These are phyloP conservation scores for Exophiala sp. DNA, from an alignment of 2,329 filamentous ascomycete genomes.

Conservation along the genomic window DNA sequence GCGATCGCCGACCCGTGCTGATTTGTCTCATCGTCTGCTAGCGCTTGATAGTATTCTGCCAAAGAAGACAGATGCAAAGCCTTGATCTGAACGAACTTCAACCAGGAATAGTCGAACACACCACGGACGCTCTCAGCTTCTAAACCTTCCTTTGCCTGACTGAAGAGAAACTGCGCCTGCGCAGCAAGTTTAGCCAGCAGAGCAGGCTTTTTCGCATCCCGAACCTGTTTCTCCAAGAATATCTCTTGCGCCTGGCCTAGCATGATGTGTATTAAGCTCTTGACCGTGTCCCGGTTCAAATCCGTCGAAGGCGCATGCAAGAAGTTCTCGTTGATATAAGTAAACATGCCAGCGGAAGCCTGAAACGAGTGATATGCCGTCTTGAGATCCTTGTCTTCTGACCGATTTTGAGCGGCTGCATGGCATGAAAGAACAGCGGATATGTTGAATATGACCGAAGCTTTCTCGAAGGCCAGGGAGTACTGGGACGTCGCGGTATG, in stretches of 20 bases:
- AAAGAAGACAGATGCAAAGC: constrained; percentile 76
- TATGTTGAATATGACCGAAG: constrained; percentile 99
- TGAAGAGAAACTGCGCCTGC: constrained; percentile 83
- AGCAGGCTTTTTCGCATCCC: constrained; percentile 87
- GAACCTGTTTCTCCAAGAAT: constrained; percentile 92
- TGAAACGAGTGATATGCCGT: constrained; percentile 98
- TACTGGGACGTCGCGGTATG: constrained; percentile 97
- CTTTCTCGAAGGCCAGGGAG: constrained; percentile 95
- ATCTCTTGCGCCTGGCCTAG: constrained; percentile 96
- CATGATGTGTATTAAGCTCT: constrained; percentile 87
- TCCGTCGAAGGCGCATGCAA: constrained; percentile 96
- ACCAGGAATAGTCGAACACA: constrained; percentile 93
- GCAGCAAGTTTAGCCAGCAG: constrained; percentile 89
- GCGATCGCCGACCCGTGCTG: constrained; percentile 82
- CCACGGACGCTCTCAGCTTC: constrained; percentile 89
- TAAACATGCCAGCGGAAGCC: constrained; percentile 98
- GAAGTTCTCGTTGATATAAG: constrained; percentile 99
- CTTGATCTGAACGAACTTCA: constrained; percentile 70
- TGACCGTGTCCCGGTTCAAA: constrained; percentile 90
- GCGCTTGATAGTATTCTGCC: constrained; percentile 88
- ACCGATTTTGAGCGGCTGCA: constrained; percentile 85
- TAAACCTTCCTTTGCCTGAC: constrained; percentile 81
- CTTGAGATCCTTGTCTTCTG: constrained; percentile 89
- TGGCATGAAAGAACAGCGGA: constrained; percentile 95
- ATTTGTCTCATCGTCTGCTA: constrained; percentile 85